phyloP scores from a whole-genome alignment of 306 rosid genomes.

The Quercus robur region DNA sequence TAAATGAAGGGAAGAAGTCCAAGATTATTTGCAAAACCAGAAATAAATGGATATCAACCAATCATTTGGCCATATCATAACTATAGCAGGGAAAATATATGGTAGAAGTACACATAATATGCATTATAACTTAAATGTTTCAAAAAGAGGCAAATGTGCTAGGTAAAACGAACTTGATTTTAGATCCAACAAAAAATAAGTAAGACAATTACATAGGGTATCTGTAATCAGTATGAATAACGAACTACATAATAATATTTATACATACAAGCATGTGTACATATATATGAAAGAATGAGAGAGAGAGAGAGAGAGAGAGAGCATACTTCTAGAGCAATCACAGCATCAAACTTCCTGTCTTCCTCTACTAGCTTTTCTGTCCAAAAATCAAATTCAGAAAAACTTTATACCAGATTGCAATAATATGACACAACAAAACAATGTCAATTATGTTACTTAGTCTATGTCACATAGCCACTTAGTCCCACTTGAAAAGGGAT shows the following conservation, averaged over 20 bases:
- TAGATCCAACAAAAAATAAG: neutral
- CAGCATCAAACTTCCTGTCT: conserved; percentile 77
- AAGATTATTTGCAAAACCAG: neutral
- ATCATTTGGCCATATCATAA: neutral
- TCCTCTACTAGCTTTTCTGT: conserved; percentile 88
- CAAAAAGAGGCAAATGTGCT: neutral
- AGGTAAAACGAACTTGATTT: neutral
- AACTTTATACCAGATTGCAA: neutral
- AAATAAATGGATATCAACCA: neutral
- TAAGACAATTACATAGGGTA: neutral
- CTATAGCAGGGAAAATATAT: neutral
- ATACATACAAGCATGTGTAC: neutral
- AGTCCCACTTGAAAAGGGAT: neutral
- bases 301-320: conserved; percentile 14
- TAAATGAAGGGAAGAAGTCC: neutral
- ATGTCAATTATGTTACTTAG: neutral
- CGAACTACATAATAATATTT: neutral
- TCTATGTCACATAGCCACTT: neutral
- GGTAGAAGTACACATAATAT: neutral
- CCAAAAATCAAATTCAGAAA: conserved; percentile 9
- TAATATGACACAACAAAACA: neutral
- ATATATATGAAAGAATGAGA: neutral
- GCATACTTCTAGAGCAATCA: conserved; percentile 79
- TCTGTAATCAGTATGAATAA: too few relatives aligned
- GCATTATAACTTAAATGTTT: neutral